Base-by-base conservation (phyloP, 2,329 filamentous ascomycete species). In the Dryadomyces quercus-mongolicae region DNA sequence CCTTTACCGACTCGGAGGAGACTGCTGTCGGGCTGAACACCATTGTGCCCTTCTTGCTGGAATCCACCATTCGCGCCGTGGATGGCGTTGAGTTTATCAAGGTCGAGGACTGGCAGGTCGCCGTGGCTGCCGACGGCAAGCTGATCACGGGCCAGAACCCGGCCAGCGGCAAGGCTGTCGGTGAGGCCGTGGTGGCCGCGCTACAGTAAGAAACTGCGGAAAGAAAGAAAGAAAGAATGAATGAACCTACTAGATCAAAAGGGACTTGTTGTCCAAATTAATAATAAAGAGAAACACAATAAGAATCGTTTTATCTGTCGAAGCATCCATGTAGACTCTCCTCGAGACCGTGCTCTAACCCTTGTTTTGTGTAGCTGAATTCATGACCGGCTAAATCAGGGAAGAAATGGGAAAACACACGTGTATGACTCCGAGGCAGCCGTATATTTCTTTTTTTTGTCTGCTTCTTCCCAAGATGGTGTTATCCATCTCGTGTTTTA, bases 101-200 rank as follows among this genome's bases (percentile, higher is more conserved):
- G 70, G 76, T 80, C 0, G 68, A 64, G 1, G 66, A 78, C 62
- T 78, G 70, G 71, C 72, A 62, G 7, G 70, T 71, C 60, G 70
- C 74, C 0, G 72, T 76, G 3, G 49, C 25, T 36, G 18, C 20
- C 20, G 71, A 75, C 46, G 78, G 76, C 9, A 71, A 69, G 57
- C 56, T 81, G 38, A 77, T 81, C 55, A 78, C 78, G 0, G 78
- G 78, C 1, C 78, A 81, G 72, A 81, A 81, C 66, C 78, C 78
- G 22, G 71, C 69, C 1, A 78, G 75, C 22, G 73, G 75, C 0
- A 70, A 70, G 60, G 73, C 62, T 0, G 68, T 80, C n/a, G 78
- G 73, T 0, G 70, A 76, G 67, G 77, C 72, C 2, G 62, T 81
- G 56, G 64, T 71, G 25, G 40, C 49, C 12, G 49, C 49, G 12